These are phyloP conservation scores for Trichocladium uniseriatum DNA, from an alignment of 495 filamentous ascomycete species.

Conservation along the genomic window DNA sequence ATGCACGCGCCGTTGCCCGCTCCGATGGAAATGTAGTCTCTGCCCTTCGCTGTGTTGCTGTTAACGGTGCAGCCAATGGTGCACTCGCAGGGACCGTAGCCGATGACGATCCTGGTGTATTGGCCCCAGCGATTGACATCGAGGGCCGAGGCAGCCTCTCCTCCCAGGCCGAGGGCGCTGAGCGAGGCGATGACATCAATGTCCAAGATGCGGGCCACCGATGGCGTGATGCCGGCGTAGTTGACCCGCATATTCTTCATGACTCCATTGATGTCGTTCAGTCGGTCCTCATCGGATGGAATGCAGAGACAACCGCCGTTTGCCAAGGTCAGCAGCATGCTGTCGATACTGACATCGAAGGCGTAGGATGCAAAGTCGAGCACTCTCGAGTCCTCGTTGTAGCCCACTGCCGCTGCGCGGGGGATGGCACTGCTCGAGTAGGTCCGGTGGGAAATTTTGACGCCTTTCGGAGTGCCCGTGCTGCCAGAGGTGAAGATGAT, in stretches of 20 bases:
- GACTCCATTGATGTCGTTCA: constrained; percentile 23
- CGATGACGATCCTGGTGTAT: constrained; percentile 37
- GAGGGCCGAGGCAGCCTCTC: constrained; percentile 14
- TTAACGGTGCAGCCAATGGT: constrained; percentile 39
- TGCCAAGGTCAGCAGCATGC: constrained; percentile 47
- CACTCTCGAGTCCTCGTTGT: constrained; percentile 25
- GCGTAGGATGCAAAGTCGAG: constrained; percentile 54
- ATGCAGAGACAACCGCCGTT: constrained; percentile 30
- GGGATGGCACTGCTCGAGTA: constrained; percentile 27
- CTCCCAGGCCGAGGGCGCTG: constrained; percentile 16
- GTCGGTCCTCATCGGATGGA: constrained; percentile 23
- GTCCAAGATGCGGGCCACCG: constrained; percentile 16
- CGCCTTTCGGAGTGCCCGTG: constrained; percentile 46
- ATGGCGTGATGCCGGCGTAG: constrained; percentile 17
- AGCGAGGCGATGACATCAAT: constrained; percentile 14
- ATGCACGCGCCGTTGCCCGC: constrained; percentile 18
- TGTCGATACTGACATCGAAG: constrained; percentile 49
- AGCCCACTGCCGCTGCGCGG: constrained; percentile 8
- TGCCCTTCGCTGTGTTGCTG: constrained; percentile 34
- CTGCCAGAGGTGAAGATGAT: constrained; percentile 53
- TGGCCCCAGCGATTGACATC: constrained; percentile 15
- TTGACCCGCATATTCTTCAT: constrained; percentile 23
- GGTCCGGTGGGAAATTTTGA: constrained; percentile 36
- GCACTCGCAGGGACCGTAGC: constrained; percentile 48
- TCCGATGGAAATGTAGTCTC: constrained; percentile 20